Evolutionary conservation across 768 basidiomycete species (phyloP).

Genomic region (Amylocystis lapponica): DNA sequence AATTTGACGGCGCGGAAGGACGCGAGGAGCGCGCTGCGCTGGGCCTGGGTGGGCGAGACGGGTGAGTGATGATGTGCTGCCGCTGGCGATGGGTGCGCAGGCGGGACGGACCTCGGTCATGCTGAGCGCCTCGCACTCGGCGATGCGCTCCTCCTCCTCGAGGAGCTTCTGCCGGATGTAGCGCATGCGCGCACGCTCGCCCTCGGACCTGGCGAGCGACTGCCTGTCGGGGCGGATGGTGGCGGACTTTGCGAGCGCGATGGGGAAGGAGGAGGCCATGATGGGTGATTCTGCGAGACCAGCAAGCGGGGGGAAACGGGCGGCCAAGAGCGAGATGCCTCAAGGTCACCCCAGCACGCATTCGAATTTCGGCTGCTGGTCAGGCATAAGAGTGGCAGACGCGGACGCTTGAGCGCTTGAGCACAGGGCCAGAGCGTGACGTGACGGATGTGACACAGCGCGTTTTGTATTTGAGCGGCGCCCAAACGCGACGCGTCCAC

Average conservation of each 20-base stretch:
- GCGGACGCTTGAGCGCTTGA: slow-evolving; percentile 1
- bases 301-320: not conserved
- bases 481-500: slow-evolving; percentile 2
- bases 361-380: no score
- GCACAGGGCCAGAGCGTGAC: not conserved
- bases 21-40: slow-evolving; percentile 1
- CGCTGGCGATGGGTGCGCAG: not conserved
- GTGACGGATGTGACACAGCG: slow-evolving; percentile 2
- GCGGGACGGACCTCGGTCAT: slow-evolving; percentile 4
- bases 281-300: not conserved
- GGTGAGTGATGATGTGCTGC: not conserved
- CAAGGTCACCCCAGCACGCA: not conserved
- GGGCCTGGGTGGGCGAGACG: not conserved
- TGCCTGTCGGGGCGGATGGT: not conserved
- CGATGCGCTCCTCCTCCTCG: slow-evolving; percentile 6
- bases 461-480: slow-evolving; percentile 2
- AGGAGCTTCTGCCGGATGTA: not conserved
- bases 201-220: not conserved
- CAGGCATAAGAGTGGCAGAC: not conserved
- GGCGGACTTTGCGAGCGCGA: not conserved
- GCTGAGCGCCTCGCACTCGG: slow-evolving; percentile 4
- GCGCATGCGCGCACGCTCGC: not conserved
- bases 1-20: slow-evolving; percentile 9
- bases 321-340: not conserved
- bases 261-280: not conserved